Conservation (phyloP, 1,284 basidiomycete genomes). For the Ganoderma meredithae region DNA sequence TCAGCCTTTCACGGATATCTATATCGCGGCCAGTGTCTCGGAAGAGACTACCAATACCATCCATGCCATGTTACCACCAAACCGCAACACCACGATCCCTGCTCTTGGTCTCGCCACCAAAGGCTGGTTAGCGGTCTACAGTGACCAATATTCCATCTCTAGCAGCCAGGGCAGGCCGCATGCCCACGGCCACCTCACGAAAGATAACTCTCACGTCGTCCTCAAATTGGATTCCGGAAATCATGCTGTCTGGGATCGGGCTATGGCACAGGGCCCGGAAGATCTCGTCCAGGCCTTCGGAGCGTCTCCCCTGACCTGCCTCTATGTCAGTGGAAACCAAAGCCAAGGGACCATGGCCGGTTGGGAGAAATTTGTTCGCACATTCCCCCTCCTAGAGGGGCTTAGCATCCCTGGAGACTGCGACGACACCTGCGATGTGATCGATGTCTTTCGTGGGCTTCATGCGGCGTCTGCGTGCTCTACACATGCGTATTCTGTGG, state of each 20-base stretch:
- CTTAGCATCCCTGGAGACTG: not conserved
- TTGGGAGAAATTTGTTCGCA: not conserved
- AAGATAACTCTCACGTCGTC: not conserved
- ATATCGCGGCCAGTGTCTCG: not conserved
- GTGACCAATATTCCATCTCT: too few species aligned
- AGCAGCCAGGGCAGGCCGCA: too few species aligned
- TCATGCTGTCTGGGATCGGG: too few species aligned
- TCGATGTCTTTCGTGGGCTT: not conserved
- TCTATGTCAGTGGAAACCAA: not conserved
- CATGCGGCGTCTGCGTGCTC: not conserved
- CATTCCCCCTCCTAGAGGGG: slow-evolving; percentile 7
- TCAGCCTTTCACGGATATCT: not conserved
- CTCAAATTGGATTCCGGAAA: not conserved
- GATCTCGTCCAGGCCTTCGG: not conserved
- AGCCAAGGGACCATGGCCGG: not conserved
- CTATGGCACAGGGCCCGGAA: not conserved
- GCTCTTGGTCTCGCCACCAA: not conserved
- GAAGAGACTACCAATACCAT: not conserved
- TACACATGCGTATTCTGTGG: not conserved
- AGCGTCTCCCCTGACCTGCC: not conserved
- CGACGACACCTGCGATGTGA: not conserved
- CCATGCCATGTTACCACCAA: not conserved
- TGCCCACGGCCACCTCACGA: not conserved
- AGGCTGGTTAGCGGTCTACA: too few species aligned
- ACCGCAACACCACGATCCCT: not conserved